A percentile compares a stretch with the other conserved stretches of the same genome.
These are phyloP conservation scores for Corylus americana DNA, from an alignment of 306 rosid species.

Conservation along the genomic window DNA sequence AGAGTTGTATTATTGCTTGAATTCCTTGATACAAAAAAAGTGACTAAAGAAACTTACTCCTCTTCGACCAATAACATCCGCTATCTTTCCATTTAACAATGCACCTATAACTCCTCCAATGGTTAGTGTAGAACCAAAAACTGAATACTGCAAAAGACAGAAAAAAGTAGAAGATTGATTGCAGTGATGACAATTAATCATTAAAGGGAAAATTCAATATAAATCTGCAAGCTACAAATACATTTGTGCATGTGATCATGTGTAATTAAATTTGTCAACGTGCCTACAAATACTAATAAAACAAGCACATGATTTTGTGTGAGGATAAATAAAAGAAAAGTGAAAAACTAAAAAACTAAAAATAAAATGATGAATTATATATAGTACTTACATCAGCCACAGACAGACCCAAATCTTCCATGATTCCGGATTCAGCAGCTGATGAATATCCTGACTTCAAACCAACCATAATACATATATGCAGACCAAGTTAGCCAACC, in stretches of 20 bases:
- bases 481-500: not conserved
- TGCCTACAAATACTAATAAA: no score
- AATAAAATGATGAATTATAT: not conserved
- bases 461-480: not conserved
- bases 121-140: constrained; percentile 80
- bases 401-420: constrained; percentile 13
- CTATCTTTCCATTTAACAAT: constrained; percentile 59
- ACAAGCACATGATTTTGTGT: no score
- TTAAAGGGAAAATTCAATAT: not conserved
- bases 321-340: no score
- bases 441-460: constrained; percentile 4
- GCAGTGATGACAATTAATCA: not conserved
- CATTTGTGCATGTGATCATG: not conserved
- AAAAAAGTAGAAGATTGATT: not conserved
- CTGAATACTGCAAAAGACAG: constrained; percentile 53
- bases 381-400: not conserved
- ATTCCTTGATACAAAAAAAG: not conserved
- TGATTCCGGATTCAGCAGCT: not conserved
- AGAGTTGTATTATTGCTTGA: no score
- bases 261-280: no score
- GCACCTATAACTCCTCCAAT: constrained; percentile 89
- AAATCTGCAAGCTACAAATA: not conserved
- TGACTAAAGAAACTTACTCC: constrained; percentile 53
- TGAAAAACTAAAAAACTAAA: not conserved
- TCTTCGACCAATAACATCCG: constrained; percentile 73